These are phyloP conservation scores for Kurtzmaniella cleridarum DNA, from an alignment of 805 yeast genomes.

Conservation along the genomic window DNA sequence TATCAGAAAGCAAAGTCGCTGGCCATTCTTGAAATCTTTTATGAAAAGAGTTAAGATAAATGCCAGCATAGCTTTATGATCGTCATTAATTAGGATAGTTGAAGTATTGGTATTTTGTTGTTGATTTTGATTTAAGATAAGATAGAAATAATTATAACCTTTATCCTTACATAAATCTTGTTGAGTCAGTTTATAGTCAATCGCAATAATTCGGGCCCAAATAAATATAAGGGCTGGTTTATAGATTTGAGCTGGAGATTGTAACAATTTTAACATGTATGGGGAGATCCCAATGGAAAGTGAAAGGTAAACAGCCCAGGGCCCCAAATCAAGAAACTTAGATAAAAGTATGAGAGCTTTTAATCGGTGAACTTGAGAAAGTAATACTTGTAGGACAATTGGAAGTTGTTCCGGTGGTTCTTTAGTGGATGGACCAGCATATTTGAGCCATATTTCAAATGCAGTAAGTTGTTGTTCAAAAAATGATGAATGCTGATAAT, in stretches of 20 bases:
- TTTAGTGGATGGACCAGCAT: slow-evolving; percentile 71
- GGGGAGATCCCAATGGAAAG: slow-evolving; percentile 95
- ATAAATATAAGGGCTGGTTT: slow-evolving; percentile 92
- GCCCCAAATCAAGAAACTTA: slow-evolving; percentile 86
- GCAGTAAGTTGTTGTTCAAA: slow-evolving; percentile 96
- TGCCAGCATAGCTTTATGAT: slow-evolving; percentile 94
- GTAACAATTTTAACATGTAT: slow-evolving; percentile 81
- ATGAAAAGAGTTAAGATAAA: slow-evolving; percentile 83
- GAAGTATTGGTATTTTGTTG: slow-evolving; percentile 21
- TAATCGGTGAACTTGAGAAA: slow-evolving; percentile 90
- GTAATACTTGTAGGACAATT: slow-evolving; percentile 82
- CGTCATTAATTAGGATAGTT: slow-evolving; percentile 51
- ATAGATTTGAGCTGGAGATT: slow-evolving; percentile 91
- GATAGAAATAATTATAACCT: slow-evolving; percentile 82
- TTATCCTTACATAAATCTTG: slow-evolving; percentile 88
- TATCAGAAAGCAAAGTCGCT: slow-evolving; percentile 67
- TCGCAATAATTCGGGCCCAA: slow-evolving; percentile 97
- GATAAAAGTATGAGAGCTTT: slow-evolving; percentile 82
- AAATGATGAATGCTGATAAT: slow-evolving; percentile 86
- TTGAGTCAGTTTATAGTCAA: slow-evolving; percentile 85
- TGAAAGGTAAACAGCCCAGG: slow-evolving; percentile 95
- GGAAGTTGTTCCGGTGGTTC: slow-evolving; percentile 95
- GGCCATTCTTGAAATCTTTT: slow-evolving; percentile 74
- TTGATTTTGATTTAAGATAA: slow-evolving; percentile 53
- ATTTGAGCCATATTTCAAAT: slow-evolving; percentile 92